phyloP scores from a whole-genome alignment of 352 stramenopile species.

The Globisporangium megalacanthum region DNA sequence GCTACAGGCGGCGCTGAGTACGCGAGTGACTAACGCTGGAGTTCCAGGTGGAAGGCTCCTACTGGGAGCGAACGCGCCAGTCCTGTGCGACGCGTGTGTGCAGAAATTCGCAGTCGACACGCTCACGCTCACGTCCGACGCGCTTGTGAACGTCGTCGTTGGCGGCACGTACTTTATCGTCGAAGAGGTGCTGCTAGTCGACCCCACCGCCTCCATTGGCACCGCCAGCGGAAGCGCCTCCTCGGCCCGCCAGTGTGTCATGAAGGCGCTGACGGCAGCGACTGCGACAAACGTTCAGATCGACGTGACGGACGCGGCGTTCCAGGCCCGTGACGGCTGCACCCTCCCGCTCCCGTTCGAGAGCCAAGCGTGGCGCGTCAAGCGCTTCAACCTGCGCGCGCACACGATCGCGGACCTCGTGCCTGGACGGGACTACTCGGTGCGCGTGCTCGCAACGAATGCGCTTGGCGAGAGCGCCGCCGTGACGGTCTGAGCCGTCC shows the following conservation, averaged over 20 bases:
- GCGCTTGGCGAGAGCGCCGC: slow-evolving; percentile 36
- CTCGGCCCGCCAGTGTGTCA: slow-evolving; percentile 31
- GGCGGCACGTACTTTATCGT: slow-evolving; percentile 53
- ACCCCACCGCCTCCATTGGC: too few relatives aligned
- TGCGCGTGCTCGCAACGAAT: slow-evolving; percentile 45
- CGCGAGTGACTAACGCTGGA: slow-evolving; percentile 16
- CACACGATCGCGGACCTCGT: slow-evolving; percentile 51
- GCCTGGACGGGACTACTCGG: slow-evolving; percentile 64
- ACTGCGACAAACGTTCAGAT: slow-evolving; percentile 22
- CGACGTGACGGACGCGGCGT: slow-evolving; percentile 18
- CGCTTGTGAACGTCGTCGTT: slow-evolving; percentile 17
- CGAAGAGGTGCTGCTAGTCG: slow-evolving; percentile 28
- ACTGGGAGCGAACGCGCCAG: slow-evolving; percentile 22
- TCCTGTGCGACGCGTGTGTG: slow-evolving; percentile 52
- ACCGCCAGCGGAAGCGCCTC: neutral
- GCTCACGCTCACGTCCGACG: slow-evolving; percentile 35
- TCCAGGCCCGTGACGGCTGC: slow-evolving; percentile 22
- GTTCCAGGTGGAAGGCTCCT: slow-evolving; percentile 12
- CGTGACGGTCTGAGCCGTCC: slow-evolving; percentile 5
- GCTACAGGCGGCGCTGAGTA: slow-evolving; percentile 40
- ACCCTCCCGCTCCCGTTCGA: slow-evolving; percentile 43
- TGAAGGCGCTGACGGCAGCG: slow-evolving; percentile 21
- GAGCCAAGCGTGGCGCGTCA: slow-evolving; percentile 48
- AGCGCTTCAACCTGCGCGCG: slow-evolving; percentile 56
- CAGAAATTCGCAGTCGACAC: slow-evolving; percentile 38